phyloP scores from a whole-genome alignment of 2,329 filamentous ascomycete genomes.

The Lithohypha guttulata region DNA sequence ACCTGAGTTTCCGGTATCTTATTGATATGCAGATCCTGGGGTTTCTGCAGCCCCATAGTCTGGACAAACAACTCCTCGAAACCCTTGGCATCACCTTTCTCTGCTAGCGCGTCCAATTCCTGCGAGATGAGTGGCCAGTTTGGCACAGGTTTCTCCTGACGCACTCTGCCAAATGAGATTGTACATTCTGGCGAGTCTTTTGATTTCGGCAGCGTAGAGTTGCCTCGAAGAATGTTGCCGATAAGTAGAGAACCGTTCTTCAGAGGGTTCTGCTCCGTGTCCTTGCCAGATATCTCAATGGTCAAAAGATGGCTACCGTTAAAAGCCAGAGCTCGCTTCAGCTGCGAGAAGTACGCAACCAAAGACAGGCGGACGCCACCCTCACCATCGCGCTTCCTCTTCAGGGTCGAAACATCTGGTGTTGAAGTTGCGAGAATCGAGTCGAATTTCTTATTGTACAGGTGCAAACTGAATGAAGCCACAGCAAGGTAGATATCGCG shows the following conservation, averaged over 20 bases:
- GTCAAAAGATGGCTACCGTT: slow-evolving; percentile 33
- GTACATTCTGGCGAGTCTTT: neutral
- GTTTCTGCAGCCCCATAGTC: slow-evolving; percentile 1
- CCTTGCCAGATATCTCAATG: slow-evolving; percentile 30
- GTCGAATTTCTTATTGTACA: slow-evolving; percentile 38
- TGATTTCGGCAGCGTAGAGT: neutral
- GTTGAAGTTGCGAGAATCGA: slow-evolving; percentile 35
- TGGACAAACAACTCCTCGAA: slow-evolving; percentile 14
- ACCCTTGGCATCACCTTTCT: slow-evolving; percentile 13
- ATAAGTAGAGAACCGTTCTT: slow-evolving; percentile 13
- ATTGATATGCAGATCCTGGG: slow-evolving; percentile 1
- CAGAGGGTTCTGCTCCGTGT: slow-evolving; percentile 19
- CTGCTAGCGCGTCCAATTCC: slow-evolving; percentile 17
- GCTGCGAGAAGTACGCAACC: slow-evolving; percentile 35
- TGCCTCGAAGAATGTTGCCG: slow-evolving; percentile 14
- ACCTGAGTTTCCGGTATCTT: slow-evolving; percentile 11
- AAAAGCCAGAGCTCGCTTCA: slow-evolving; percentile 33
- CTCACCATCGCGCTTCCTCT: slow-evolving; percentile 18
- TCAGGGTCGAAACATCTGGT: slow-evolving; percentile 21
- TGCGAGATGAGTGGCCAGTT: slow-evolving; percentile 23
- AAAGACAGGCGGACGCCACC: slow-evolving; percentile 26
- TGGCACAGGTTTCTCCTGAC: neutral
- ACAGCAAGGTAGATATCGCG: slow-evolving; percentile 24
- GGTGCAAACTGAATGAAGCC: slow-evolving; percentile 24
- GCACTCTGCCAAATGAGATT: neutral